phyloP scores from a whole-genome alignment of 2,329 filamentous ascomycete species.

The Fusarium duplospermum region DNA sequence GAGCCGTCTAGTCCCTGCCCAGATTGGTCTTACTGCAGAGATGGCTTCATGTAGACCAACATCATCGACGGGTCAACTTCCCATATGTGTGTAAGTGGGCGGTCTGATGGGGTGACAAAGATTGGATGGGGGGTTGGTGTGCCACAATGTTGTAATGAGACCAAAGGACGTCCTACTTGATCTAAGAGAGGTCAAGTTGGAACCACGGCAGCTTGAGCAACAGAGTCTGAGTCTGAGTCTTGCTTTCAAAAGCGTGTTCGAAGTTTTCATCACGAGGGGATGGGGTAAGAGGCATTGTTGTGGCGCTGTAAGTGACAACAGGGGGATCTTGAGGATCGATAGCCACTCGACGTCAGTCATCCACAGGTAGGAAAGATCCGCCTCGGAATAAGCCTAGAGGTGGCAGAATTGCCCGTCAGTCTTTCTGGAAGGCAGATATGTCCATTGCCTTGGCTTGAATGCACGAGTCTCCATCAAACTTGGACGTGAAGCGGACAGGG shows the following conservation, averaged over 20 bases:
- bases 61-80: background rate
- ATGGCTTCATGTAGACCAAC: slow-evolving; percentile 14
- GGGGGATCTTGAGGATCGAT: slow-evolving; percentile 10
- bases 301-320: slow-evolving; percentile 11
- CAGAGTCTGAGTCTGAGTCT: background rate
- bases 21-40: slow-evolving; percentile 5
- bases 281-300: background rate
- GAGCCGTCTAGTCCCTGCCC: background rate
- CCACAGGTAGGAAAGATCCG: slow-evolving; percentile 21
- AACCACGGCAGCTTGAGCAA: background rate
- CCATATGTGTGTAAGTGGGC: slow-evolving; percentile 15
- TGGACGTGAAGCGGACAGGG: background rate
- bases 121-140: background rate
- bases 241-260: background rate
- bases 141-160: background rate
- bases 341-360: background rate
- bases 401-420: background rate
- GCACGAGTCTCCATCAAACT: background rate
- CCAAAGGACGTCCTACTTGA: background rate
- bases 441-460: background rate
- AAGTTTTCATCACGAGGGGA: background rate
- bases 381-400: slow-evolving; percentile 6
- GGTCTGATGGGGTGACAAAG: slow-evolving; percentile 2
- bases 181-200: background rate
- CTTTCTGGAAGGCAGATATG: background rate